Conservation (phyloP, 1,284 basidiomycete genomes). For the Ceratobasidium sp. region DNA sequence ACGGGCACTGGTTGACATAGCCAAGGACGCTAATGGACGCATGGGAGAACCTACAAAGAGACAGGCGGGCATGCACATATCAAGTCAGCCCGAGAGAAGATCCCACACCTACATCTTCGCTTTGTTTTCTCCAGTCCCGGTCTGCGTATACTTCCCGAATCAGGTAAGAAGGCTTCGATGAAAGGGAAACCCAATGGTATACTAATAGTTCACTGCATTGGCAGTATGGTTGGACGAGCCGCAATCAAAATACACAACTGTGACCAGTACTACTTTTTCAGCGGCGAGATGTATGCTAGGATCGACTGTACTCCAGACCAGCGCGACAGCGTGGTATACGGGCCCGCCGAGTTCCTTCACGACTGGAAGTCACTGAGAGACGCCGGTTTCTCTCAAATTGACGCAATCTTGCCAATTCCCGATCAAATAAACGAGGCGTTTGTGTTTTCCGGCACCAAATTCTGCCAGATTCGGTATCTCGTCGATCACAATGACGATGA, state of each 20-base stretch:
- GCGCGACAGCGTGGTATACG: constrained; percentile 6
- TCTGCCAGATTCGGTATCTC: constrained; percentile 18
- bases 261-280: constrained; percentile 31
- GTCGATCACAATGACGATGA: constrained; percentile 8
- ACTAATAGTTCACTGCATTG: background rate
- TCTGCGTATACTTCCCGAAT: background rate
- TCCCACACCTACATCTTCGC: no score
- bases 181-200: background rate
- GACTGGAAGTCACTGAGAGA: constrained; percentile 33
- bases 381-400: constrained; percentile 26
- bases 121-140: no score
- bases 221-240: constrained; percentile 31
- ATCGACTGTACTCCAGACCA: constrained; percentile 24
- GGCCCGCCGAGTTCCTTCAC: constrained; percentile 22
- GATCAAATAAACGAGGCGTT: constrained; percentile 20
- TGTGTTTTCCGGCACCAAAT: constrained; percentile 30
- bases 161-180: background rate
- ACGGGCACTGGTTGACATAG: no score
- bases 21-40: no score
- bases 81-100: no score
- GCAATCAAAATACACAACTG: constrained; percentile 10
- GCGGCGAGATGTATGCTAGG: constrained; percentile 27
- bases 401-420: constrained; percentile 34
- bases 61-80: no score
- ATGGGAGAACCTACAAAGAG: no score